phyloP scores from a whole-genome alignment of 805 yeast genomes.

The Metschnikowia arizonensis region DNA sequence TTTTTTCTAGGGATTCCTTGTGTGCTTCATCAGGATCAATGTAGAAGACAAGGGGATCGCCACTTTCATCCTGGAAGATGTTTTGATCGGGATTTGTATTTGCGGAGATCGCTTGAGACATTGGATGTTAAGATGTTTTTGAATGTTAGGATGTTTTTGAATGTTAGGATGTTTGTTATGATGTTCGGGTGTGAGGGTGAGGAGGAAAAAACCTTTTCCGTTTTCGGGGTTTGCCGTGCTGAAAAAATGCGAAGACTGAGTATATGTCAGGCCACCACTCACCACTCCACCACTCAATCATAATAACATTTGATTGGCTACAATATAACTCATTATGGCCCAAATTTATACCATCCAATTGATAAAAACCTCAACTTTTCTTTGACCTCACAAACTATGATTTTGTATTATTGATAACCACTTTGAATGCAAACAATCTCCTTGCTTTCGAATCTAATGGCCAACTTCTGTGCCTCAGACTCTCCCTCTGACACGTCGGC shows the following conservation, averaged over 20 bases:
- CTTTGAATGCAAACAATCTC: constrained; percentile 96
- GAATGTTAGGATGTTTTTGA: constrained; percentile 5
- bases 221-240: neutral
- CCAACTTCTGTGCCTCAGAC: constrained; percentile 94
- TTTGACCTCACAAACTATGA: too few relatives aligned
- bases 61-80: constrained; percentile 10
- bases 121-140: constrained; percentile 3
- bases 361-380: too few relatives aligned
- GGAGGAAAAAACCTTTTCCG: neutral
- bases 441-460: constrained; percentile 89
- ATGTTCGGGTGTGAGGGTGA: constrained; percentile 13
- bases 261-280: neutral
- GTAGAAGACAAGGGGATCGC: constrained; percentile 12
- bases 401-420: too few relatives aligned
- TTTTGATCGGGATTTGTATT: neutral
- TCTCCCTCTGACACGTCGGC: constrained; percentile 95
- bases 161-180: constrained; percentile 7
- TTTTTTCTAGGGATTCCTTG: constrained; percentile 4
- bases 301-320: too few relatives aligned
- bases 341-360: too few relatives aligned
- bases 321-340: too few relatives aligned
- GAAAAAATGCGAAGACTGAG: neutral
- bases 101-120: constrained; percentile 3
- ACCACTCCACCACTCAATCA: too few relatives aligned
- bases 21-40: constrained; percentile 10